These are phyloP conservation scores for Argentina anserina DNA, from an alignment of 306 rosid species.

Conservation along the genomic window DNA sequence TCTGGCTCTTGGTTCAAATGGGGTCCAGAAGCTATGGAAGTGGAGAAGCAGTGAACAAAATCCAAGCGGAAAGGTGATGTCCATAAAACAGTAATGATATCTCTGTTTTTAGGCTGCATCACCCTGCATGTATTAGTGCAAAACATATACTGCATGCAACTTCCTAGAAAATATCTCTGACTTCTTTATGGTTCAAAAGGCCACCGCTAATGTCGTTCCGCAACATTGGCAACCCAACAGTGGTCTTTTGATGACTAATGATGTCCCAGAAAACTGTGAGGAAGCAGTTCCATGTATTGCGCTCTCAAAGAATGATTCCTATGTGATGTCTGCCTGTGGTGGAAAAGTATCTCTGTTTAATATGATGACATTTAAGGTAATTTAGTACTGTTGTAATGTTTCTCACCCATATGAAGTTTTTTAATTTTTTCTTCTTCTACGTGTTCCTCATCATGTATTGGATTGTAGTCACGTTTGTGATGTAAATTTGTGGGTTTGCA, in stretches of 20 bases:
- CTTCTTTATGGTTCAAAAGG: constrained; percentile 41
- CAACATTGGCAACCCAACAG: constrained; percentile 76
- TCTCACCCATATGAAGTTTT: not conserved
- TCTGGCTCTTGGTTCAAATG: constrained; percentile 69
- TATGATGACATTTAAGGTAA: constrained; percentile 83
- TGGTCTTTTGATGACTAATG: constrained; percentile 77
- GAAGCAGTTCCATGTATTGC: constrained; percentile 74
- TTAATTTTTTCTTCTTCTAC: not conserved
- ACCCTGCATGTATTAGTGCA: not conserved
- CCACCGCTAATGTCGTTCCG: constrained; percentile 62
- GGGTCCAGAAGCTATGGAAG: constrained; percentile 69
- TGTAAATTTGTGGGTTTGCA: constrained; percentile 24
- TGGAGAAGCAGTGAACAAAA: constrained; percentile 64
- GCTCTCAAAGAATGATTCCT: constrained; percentile 75
- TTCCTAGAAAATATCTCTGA: constrained; percentile 18
- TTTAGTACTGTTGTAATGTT: not conserved
- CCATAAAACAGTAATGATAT: not conserved
- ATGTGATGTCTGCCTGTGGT: constrained; percentile 79
- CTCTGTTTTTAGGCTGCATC: not conserved
- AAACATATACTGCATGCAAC: not conserved
- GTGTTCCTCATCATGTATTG: too few relatives aligned
- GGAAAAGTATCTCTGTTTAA: constrained; percentile 73
- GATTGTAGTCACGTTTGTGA: constrained; percentile 3
- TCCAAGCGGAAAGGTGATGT: constrained; percentile 57
- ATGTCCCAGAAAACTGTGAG: constrained; percentile 58